Evolutionary conservation across 768 basidiomycete species (phyloP), one percentile per base, ranked within the genome.

Genomic region (Naganishia kalamii): DNA sequence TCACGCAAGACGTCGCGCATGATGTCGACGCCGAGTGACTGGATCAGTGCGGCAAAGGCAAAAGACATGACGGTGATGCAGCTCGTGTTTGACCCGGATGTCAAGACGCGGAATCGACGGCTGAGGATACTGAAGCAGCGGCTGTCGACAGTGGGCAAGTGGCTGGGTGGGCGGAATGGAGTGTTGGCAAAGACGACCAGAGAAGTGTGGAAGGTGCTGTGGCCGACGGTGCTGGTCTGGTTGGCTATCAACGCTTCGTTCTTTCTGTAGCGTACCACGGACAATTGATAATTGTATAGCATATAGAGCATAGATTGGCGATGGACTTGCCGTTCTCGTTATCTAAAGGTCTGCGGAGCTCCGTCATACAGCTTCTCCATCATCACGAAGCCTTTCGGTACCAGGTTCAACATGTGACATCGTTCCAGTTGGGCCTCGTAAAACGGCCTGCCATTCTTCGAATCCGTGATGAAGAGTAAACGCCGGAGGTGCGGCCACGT

Each of bases 211-310:
- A 66, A 60, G 7, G 70, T 77, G 17, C 67, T 74, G 30, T 77
- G 76, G 76, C 73, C 73, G 17, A 70, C 72, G 44, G 70, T 66
- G 15, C 50, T 75, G 6, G 71, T 72, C 13, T 77, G 74, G 74
- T 43, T 77, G 7, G 51, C 69, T 11, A 69, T 75, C 35, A 77
- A 77, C 52, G 73, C 70, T 15, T 37, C 72, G 35, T 77, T 74
- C 73, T 77, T 74, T n/a, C 25, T 59, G 10, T 65, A 48, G 21
- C 7, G 13, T 1, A 25, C 17, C 19, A 57, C 35, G 37, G 54
- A 57, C 54, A 57, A 21, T 57, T 27, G 37, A 32, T 40, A 37
- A 35, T 57, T 40, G 8, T 37, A 23, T 37, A 15, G 37, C 21
- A 40, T 21, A 35, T 50, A 30, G 23, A 23, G 25, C 29, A 27